A percentile compares a stretch with the other conserved stretches of the same genome.
These are phyloP conservation scores for Adansonia madagascariensis DNA, from an alignment of 441 rosid genomes.

Conservation along the genomic window DNA sequence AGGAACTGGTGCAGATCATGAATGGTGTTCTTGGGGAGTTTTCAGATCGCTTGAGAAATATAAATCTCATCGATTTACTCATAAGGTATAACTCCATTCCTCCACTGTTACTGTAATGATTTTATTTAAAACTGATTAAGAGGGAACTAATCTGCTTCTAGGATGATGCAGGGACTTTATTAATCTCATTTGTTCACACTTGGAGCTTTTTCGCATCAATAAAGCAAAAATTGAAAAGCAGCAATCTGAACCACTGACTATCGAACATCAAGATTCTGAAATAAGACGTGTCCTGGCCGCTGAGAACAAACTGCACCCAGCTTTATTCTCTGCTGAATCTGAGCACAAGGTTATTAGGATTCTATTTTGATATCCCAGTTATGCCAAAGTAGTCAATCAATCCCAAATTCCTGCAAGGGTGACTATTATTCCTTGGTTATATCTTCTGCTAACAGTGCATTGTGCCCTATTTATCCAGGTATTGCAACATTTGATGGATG, in stretches of 20 bases:
- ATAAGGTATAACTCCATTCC: slow-evolving; percentile 61
- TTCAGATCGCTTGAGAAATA: slow-evolving; percentile 76
- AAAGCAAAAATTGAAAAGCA: slow-evolving; percentile 76
- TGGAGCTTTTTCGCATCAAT: slow-evolving; percentile 81
- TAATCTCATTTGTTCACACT: slow-evolving; percentile 65
- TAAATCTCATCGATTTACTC: slow-evolving; percentile 84
- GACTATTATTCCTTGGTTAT: slow-evolving; percentile 13
- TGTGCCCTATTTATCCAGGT: slow-evolving; percentile 57
- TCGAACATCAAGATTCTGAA: slow-evolving; percentile 71
- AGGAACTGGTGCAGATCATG: slow-evolving; percentile 75
- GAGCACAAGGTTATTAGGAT: slow-evolving; percentile 80
- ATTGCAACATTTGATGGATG: slow-evolving; percentile 86
- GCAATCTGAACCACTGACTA: slow-evolving; percentile 46
- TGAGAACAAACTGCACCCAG: slow-evolving; percentile 93
- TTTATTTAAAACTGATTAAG: slow-evolving; percentile 21
- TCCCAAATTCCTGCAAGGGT: background rate
- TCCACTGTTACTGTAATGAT: slow-evolving; percentile 19
- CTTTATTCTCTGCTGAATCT: slow-evolving; percentile 87
- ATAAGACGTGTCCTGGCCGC: slow-evolving; percentile 65
- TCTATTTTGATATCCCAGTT: slow-evolving; percentile 22
- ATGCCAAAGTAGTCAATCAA: background rate
- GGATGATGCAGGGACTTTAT: slow-evolving; percentile 83
- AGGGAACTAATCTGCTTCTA: slow-evolving; percentile 41
- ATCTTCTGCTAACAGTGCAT: slow-evolving; percentile 25
- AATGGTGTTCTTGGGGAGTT: slow-evolving; percentile 83